Conservation (phyloP, 768 basidiomycete species). For the Russula griseocarnosa region DNA sequence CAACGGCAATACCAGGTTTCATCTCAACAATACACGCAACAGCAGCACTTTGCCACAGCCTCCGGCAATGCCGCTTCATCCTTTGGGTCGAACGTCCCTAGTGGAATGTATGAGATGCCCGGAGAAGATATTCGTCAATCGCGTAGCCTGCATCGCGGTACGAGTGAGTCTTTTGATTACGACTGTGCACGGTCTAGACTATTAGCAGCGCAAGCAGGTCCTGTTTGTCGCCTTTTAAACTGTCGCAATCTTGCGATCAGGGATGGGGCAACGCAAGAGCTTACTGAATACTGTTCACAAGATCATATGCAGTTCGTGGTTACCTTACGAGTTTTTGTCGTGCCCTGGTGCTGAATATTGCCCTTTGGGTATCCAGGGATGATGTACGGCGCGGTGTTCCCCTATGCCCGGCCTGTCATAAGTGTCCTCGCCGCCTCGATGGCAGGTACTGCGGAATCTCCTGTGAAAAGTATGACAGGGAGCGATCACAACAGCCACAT, state of each 20-base stretch:
- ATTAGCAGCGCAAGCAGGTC: background rate
- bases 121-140: background rate
- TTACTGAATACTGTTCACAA: slow-evolving; percentile 9
- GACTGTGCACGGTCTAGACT: background rate
- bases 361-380: slow-evolving; percentile 3
- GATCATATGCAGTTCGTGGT: slow-evolving; percentile 18
- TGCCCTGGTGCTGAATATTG: background rate
- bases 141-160: background rate
- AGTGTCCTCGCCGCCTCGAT: slow-evolving; percentile 4
- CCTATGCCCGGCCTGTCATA: slow-evolving; percentile 10
- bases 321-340: background rate
- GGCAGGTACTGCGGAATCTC: slow-evolving; percentile 10
- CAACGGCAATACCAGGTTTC: background rate
- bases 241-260: background rate
- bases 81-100: background rate
- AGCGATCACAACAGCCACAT: background rate
- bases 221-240: background rate
- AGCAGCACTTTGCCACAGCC: background rate
- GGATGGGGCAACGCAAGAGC: background rate
- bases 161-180: background rate
- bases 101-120: background rate
- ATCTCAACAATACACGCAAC: background rate
- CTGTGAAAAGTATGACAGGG: slow-evolving; percentile 8
- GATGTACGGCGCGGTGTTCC: background rate
- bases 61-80: background rate